Base-by-base conservation (phyloP, 805 yeast genomes). In the Maudiozyma barnettii region DNA sequence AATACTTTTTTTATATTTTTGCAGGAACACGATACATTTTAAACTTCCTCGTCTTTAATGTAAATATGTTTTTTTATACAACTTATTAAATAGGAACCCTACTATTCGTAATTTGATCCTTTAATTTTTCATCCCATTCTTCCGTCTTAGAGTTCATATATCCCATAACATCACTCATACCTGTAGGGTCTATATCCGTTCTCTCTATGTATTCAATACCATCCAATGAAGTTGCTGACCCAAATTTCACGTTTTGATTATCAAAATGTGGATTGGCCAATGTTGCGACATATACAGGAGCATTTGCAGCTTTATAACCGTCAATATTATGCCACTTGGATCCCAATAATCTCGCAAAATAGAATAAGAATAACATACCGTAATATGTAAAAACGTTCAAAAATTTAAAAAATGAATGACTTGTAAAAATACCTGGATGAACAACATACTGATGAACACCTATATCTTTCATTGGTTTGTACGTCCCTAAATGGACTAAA, bases 381-480 rank as follows among this genome's bases (percentile, higher is more conserved):
- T 84, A 79, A 60, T 79, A 86, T 1, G 95, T 82, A 63, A 90
- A 72, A 4, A 84, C 66, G 60, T 88, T 89, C 61, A 93, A 74
- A 56, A 76, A 85, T 55, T 80, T 77, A 64, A 77, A 80, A 56
- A 86, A 88, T 3, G 95, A 83, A 51, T 82, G 82, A 45, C 95
- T 83, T 20, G 83, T 82, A 65, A 93, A 89, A 23, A 93, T 86
- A 16, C 99, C 99, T 0, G 99, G 99, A 50, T 93, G 96, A 5
- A 85, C 80, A 31, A 91, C 68, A 66, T 85, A 89, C 59, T 84
- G 89, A 43, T 69, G 71, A 43, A 91, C 76, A 1, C 81, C 84
- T 45, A 73, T 60, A 12, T 74, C 56, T 29, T 67, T 55, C 58
- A 87, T 67, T 18, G 68, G 54, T 49, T 75, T 61, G 63, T 77